Base-by-base conservation (phyloP, 2,329 filamentous ascomycete genomes). In the Apiospora hydei region DNA sequence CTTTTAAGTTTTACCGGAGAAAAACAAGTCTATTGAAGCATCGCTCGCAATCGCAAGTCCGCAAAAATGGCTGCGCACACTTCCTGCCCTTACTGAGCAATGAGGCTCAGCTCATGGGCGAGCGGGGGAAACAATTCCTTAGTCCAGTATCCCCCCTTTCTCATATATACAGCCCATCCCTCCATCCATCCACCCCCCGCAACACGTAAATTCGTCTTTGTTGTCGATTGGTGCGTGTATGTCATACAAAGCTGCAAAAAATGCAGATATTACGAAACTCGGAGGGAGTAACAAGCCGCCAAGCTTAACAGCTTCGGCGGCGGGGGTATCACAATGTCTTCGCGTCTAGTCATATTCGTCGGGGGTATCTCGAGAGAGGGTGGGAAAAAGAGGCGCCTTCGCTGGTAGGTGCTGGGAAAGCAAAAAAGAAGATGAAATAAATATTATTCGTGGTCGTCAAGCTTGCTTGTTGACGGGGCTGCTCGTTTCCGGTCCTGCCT, bases 271-370 rank as follows among this genome's bases (percentile, higher is more conserved):
- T 38, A 61, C 53, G 53, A n/a, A 61, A 21, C 3, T 21, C 30
- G 53, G 26, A 34, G n/a, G n/a, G 14, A 57, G 30, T 26, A 26
- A 26, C 13, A 53, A 53, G 11, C 21, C 30, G 53, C 53, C 53
- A 43, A 10, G 16, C 57, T 41, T 4, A 10, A 64, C 11, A 18
- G 34, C 8, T 18, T 18, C 34, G 10, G 41, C 21, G 30, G 34
- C 3, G 34, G 34, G 57, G 57, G 57, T 64, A n/a, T 64, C 57
- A 64, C 57, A 64, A 13, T 57, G 34, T 64, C 57, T 64, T 64
- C 57, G 57, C 41, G 16, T 41, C 57, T 24, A 41, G 18, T 64
- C 57, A 64, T 2, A 41, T 41, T 64, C 30, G 57, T 64, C n/a
- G 57, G 18, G 51, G 34, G 57, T 64, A 41, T 64, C 57, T 64